Percentiles rank a stretch among this genome's conserved stretches.
Evolutionary conservation across 2,329 filamentous ascomycete species (phyloP).

Genomic region (Fusarium sambucinum): DNA sequence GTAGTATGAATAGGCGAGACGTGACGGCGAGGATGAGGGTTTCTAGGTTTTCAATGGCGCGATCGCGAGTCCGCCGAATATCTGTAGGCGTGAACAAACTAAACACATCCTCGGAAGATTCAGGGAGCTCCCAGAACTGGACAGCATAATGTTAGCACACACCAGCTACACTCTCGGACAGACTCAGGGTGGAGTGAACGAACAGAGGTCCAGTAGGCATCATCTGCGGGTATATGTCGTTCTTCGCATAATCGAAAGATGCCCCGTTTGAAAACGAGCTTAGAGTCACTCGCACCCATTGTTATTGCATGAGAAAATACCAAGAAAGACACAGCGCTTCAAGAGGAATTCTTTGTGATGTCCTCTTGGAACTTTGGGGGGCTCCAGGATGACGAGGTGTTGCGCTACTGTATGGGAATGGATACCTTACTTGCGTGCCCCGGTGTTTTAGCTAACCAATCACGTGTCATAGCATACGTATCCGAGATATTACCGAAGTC

Average conservation of each 20-base stretch:
- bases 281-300: conserved; percentile 99
- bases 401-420: conserved; percentile 12
- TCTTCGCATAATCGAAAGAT: conserved; percentile 97
- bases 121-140: conserved; percentile 97
- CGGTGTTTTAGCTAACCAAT: conserved; percentile 29
- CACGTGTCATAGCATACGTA: conserved; percentile 21
- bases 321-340: conserved; percentile 31
- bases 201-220: conserved; percentile 93
- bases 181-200: conserved; percentile 52
- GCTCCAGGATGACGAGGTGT: conserved; percentile 37
- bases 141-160: conserved; percentile 37
- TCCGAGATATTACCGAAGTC: conserved; percentile 37
- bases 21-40: conserved; percentile 86
- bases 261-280: conserved; percentile 98
- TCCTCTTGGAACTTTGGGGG: conserved; percentile 31
- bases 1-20: conserved; percentile 83
- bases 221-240: conserved; percentile 85
- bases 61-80: conserved; percentile 88
- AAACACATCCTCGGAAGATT: conserved; percentile 96
- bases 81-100: conserved; percentile 91
- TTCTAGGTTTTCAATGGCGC: conserved; percentile 87
- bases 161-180: conserved; percentile 11
- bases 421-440: conserved; percentile 11
- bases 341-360: conserved; percentile 35
- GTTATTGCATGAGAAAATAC: conserved; percentile 47